Evolutionary conservation across 441 rosid genomes (phyloP), one percentile per base, ranked within the genome.

Genomic region (Corymbia calophylla): DNA sequence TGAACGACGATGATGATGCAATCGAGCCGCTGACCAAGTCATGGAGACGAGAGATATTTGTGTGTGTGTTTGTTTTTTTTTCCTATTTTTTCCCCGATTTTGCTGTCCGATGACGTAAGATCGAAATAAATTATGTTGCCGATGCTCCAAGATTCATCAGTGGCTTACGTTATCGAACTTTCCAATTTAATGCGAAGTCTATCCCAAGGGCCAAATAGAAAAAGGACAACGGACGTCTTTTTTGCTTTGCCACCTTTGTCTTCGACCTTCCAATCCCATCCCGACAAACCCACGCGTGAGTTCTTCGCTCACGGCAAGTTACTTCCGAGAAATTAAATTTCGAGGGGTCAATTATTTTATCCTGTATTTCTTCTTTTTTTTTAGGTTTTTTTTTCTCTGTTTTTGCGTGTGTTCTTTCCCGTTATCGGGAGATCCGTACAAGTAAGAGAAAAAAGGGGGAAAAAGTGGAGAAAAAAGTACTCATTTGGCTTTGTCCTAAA

Each of bases 331-430:
- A 39, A 73, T 11, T 11, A 11, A 73, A 35, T 35, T 73, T 39
- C 7, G n/a, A 4, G 9, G 82, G 23, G 80, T 31, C 4, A 10
- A 70, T 70, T 70, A 10, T 35, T 70, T 70, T 35, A 35, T 70
- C 14, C 25, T 15, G 0, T 9, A 3, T 19, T 19, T 19, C 5
- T 35, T 32, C 31, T 9, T 1, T 62, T 13, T 3, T 8, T 0
- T 0, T 11, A n/a, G n/a, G n/a, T 35, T 21, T 6, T 13, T 29
- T 5, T 58, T 11, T 23, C 3, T 35, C 39, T 35, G 39, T 0
- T 56, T 56, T 58, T 58, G 62, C 29, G 10, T 1, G 62, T 58
- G 44, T 39, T 39, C 21, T 4, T n/a, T 8, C 9, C 11, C 5
- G 5, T 39, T 6, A 39, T 21, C 4, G 3, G 4, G 8, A 70